A percentile compares a stretch with the other conserved stretches of the same genome.
Evolutionary conservation across 495 filamentous ascomycete genomes (phyloP).

Genomic region (Gamarada debralockiae): DNA sequence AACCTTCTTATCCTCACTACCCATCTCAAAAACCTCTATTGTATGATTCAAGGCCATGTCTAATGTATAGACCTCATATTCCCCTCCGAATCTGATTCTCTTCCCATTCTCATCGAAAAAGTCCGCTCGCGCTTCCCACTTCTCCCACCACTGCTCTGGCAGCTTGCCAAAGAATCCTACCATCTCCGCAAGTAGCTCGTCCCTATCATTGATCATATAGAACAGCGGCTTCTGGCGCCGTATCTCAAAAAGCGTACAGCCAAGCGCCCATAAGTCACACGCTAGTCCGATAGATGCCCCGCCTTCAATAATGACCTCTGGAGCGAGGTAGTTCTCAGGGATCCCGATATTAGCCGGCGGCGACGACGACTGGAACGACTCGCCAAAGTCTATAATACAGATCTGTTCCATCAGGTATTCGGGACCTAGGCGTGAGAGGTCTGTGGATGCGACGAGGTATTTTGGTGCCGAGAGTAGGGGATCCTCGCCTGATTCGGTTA

Average conservation of each 20-base stretch:
- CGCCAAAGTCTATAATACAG: conserved; percentile 30
- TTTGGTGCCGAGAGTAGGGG: conserved; percentile 17
- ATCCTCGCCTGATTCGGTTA: conserved; percentile 10
- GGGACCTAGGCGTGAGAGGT: conserved; percentile 2
- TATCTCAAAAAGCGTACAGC: conserved; percentile 33
- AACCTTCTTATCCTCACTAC: too few relatives aligned
- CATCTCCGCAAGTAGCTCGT: conserved; percentile 25
- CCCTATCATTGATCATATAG: conserved; percentile 21
- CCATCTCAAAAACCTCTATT: too few relatives aligned
- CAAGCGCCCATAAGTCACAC: conserved; percentile 31
- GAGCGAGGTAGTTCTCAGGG: conserved; percentile 28
- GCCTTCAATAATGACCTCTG: conserved; percentile 30
- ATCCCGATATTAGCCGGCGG: conserved; percentile 21
- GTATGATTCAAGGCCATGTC: too few relatives aligned
- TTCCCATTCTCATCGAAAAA: too few relatives aligned
- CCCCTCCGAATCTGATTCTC: too few relatives aligned
- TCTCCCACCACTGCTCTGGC: conserved; percentile 31
- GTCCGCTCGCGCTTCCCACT: neutral
- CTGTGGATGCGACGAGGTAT: conserved; percentile 26
- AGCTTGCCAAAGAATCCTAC: conserved; percentile 30
- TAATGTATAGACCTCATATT: too few relatives aligned
- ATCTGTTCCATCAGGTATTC: conserved; percentile 18
- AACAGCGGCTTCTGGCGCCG: conserved; percentile 28
- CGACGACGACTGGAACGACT: conserved; percentile 22
- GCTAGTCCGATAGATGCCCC: neutral